Base-by-base conservation (phyloP, 163 green algal species). In the Coccomyxa subellipsoidea region DNA sequence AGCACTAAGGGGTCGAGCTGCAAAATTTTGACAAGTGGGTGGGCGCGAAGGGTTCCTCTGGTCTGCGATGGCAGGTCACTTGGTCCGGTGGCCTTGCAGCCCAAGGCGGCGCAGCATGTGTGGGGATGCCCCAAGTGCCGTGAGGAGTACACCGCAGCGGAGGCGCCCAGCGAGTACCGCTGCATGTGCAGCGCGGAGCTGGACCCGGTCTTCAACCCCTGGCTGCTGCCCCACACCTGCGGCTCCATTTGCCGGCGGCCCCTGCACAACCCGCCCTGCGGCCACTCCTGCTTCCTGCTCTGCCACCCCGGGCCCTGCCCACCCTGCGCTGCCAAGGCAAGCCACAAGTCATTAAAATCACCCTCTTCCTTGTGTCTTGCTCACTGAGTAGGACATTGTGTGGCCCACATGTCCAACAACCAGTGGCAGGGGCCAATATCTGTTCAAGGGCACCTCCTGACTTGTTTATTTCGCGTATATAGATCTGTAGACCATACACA, bases 41-140 rank as follows among this genome's bases (percentile, higher is more conserved):
- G n/a, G n/a, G n/a, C n/a, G n/a, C 9, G 39, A 54, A 54, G 8
- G 39, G 39, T 54, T 23, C 10, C 8, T 10, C 10, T 8, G 39
- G 8, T 8, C 10, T 54, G 8, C 39, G 8, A 8, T 8, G 39
- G 38, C 69, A 37, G 37, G n/a, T 34, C 47, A 54, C 70, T 32
- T 66, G 32, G 25, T 54, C 29, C 70, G 10, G 81, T 10, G 71
- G 40, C 15, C 7, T 31, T n/a, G 39, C 15, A 31, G 18, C 70
- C 27, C 25, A 81, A n/a, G 27, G 59, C 59, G 6, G 18, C 18
- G 29, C 66, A 4, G 27, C 29, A 34, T 27, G 2, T 34, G n/a
- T 97, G 94, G 94, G 91, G 84, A 80, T 97, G 94, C 84, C 94
- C 94, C 12, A 97, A 96, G 89, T 97, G 94, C 85, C 89, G 92